These are phyloP conservation scores for Candida germanica DNA, from an alignment of 805 yeast species.

Conservation along the genomic window DNA sequence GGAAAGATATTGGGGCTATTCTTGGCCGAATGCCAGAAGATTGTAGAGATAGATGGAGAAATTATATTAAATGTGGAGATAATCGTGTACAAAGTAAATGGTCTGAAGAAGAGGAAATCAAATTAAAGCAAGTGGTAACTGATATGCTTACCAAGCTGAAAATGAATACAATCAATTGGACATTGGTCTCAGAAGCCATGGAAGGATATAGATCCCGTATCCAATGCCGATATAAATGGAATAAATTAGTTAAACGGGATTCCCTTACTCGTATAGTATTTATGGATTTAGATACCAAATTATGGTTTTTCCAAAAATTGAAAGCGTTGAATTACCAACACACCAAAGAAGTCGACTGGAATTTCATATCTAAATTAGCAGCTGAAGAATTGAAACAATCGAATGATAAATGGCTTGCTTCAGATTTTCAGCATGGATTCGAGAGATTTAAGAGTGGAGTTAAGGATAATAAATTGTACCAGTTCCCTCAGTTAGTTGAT, in stretches of 20 bases:
- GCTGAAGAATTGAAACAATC: constrained; percentile 18
- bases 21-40: constrained; percentile 97
- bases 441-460: constrained; percentile 55
- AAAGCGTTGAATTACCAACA: constrained; percentile 23
- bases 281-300: constrained; percentile 32
- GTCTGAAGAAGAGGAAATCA: constrained; percentile 69
- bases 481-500: constrained; percentile 15
- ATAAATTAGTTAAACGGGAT: constrained; percentile 67
- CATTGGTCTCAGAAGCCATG: constrained; percentile 84
- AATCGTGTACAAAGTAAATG: constrained; percentile 76
- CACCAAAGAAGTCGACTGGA: constrained; percentile 34
- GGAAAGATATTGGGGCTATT: constrained; percentile 79
- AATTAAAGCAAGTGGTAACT: constrained; percentile 37
- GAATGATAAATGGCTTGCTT: constrained; percentile 47
- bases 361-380: constrained; percentile 25
- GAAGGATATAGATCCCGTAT: constrained; percentile 85
- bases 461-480: constrained; percentile 33
- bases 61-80: constrained; percentile 87
- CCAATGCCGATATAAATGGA: constrained; percentile 96
- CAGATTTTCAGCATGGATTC: constrained; percentile 60
- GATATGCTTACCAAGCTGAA: constrained; percentile 17
- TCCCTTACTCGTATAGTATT: constrained; percentile 26
- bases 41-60: constrained; percentile 95
- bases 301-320: constrained; percentile 37
- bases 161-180: constrained; percentile 70